Base-by-base conservation (phyloP, 805 yeast species). In the Wickerhamiella occidentalis region DNA sequence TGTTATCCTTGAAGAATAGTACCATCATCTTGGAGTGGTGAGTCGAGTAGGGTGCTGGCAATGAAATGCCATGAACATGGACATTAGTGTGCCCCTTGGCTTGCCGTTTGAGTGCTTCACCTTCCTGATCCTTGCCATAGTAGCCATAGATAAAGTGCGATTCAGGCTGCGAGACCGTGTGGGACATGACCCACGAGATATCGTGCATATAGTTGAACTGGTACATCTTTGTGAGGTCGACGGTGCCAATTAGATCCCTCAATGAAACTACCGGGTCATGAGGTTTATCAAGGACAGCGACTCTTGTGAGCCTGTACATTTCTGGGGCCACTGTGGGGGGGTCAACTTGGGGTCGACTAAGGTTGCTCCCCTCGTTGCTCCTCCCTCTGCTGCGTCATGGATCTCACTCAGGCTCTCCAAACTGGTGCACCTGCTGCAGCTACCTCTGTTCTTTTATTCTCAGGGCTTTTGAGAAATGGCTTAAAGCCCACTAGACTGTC, bases 11-110 rank as follows among this genome's bases (percentile, higher is more conserved):
- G 38, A 53, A 58, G 41, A 50, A 42, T 17, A 63, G 50, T 5
- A 64, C 58, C 68, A 64, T 64, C 45, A 64, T 28, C 45, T 64
- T 64, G 22, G 65, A 51, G 46, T 64, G 68, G 42, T 64, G 68
- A 4, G 46, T 42, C 4, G 37, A 17, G 29, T 29, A 42, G 5
- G 46, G 46, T 18, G 22, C 36, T 12, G 36, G 26, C 13, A 42
- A 26, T 13, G 13, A 11, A 6, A 15, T 11, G 5, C 53, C 54
- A 25, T 55, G 56, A n/a, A 57, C 43, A 6, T 33, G 21, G n/a
- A 60, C 54, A 35, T 60, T 59, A 19, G 47, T 41, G 1, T 48
- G 45, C 22, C 36, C 50, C 43, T 8, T 13, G 33, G 18, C 33
- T 37, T 15, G 37, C 22, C 30, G 47, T 44, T 22, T 18, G 26